Evolutionary conservation across 129 eudicot species (phyloP).

Genomic region (Silybum marianum): DNA sequence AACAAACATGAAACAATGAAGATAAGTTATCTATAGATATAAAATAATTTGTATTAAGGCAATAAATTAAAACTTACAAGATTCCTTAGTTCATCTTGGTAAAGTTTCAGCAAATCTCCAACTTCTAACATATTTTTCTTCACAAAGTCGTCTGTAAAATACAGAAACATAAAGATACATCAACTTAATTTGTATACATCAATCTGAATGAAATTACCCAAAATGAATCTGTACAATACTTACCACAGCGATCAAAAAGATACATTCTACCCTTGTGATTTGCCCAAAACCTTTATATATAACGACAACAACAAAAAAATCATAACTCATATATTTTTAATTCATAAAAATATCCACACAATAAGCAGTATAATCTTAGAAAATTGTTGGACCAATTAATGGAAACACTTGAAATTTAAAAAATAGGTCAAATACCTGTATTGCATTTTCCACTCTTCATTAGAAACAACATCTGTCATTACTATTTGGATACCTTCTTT

Average conservation of each 20-base stretch:
- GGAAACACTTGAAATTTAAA: not conserved
- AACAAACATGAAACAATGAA: not conserved
- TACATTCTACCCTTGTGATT: slow-evolving; percentile 31
- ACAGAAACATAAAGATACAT: not conserved
- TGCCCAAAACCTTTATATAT: slow-evolving; percentile 33
- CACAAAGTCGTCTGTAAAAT: slow-evolving; percentile 20
- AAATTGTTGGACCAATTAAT: not conserved
- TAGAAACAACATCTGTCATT: slow-evolving; percentile 20
- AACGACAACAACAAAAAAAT: not conserved
- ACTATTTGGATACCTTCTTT: slow-evolving; percentile 25
- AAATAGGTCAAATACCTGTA: slow-evolving; percentile 13
- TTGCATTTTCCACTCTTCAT: slow-evolving; percentile 25
- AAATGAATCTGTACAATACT: slow-evolving; percentile 12
- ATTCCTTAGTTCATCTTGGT: slow-evolving; percentile 26
- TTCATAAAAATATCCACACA: not conserved
- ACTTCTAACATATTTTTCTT: slow-evolving; percentile 14
- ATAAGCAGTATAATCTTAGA: not conserved
- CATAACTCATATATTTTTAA: not conserved
- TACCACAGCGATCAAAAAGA: slow-evolving; percentile 32
- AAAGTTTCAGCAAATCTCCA: slow-evolving; percentile 27
- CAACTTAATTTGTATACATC: not conserved
- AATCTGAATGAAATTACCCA: not conserved
- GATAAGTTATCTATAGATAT: not conserved
- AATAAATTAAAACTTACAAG: slow-evolving; percentile 8
- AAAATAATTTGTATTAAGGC: not conserved